These are phyloP conservation scores for Aeschynomene evenia DNA, from an alignment of 306 rosid genomes.

Conservation along the genomic window DNA sequence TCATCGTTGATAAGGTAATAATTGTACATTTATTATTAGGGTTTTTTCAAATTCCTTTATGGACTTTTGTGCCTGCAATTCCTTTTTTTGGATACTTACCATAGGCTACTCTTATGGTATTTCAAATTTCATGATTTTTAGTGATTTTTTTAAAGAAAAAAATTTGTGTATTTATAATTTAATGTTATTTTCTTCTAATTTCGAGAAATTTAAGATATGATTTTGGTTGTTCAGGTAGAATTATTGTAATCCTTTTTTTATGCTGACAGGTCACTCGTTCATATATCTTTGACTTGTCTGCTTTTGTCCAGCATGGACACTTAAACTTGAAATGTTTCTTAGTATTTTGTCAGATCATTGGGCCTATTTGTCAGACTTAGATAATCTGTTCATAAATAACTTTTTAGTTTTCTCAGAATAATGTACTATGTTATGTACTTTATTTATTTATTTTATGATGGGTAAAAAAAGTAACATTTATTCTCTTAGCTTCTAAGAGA, in stretches of 20 bases:
- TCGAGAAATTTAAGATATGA: background rate
- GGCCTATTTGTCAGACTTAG: background rate
- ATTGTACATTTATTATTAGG: background rate
- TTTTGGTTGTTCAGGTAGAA: accelerated
- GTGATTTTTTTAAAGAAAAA: background rate
- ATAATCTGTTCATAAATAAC: background rate
- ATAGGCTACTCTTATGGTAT: background rate
- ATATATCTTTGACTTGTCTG: background rate
- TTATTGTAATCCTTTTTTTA: background rate
- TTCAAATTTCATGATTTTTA: background rate
- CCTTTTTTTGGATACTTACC: background rate
- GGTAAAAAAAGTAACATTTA: background rate
- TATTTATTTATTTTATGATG: background rate
- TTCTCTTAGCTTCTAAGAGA: background rate
- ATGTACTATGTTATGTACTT: conserved; percentile 3
- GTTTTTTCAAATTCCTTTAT: background rate
- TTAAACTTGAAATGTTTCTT: background rate
- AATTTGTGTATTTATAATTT: background rate
- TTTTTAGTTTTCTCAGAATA: background rate
- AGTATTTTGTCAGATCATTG: background rate
- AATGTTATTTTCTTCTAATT: background rate
- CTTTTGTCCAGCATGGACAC: accelerated
- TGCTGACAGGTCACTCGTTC: accelerated
- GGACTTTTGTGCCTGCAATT: background rate
- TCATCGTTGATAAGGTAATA: background rate